Evolutionary conservation across 2,329 filamentous ascomycete genomes (phyloP).

Genomic region (Sarocladium kiliense): DNA sequence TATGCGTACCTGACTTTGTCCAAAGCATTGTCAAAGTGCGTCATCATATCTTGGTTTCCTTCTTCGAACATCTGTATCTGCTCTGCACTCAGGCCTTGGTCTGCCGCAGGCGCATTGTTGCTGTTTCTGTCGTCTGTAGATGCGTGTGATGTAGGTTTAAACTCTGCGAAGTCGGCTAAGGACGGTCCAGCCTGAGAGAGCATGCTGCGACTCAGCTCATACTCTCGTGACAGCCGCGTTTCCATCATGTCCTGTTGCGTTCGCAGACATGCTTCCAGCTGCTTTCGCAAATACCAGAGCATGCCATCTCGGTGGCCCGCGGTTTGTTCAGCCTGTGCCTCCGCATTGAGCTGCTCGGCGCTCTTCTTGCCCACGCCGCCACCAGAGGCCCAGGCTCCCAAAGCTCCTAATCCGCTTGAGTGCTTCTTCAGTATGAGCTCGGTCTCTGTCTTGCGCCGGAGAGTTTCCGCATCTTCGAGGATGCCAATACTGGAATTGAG

Average conservation of each 20-base stretch:
- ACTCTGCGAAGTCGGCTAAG: conserved; percentile 27
- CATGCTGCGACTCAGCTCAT: conserved; percentile 85
- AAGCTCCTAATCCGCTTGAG: conserved; percentile 56
- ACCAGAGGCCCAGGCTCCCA: conserved; percentile 63
- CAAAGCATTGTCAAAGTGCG: conserved; percentile 89
- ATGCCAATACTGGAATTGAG: conserved; percentile 76
- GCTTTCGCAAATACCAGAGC: conserved; percentile 72
- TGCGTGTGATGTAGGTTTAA: conserved; percentile 16
- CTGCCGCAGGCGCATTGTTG: neutral
- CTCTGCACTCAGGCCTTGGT: conserved; percentile 66
- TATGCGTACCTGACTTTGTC: conserved; percentile 80
- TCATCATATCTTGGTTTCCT: conserved; percentile 88
- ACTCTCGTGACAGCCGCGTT: conserved; percentile 73
- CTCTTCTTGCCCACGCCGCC: conserved; percentile 42
- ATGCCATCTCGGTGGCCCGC: conserved; percentile 75
- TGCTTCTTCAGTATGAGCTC: conserved; percentile 68
- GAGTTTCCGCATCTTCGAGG: conserved; percentile 74
- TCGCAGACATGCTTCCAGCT: conserved; percentile 69
- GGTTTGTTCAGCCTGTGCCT: conserved; percentile 62
- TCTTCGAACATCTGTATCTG: conserved; percentile 91
- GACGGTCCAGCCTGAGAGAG: conserved; percentile 59
- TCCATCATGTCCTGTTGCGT: conserved; percentile 92
- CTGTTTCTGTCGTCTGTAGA: neutral
- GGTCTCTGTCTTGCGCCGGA: conserved; percentile 71
- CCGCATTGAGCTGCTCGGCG: conserved; percentile 65